phyloP scores from a whole-genome alignment of 2,329 filamentous ascomycete species.

The Fusarium fracticaudum region DNA sequence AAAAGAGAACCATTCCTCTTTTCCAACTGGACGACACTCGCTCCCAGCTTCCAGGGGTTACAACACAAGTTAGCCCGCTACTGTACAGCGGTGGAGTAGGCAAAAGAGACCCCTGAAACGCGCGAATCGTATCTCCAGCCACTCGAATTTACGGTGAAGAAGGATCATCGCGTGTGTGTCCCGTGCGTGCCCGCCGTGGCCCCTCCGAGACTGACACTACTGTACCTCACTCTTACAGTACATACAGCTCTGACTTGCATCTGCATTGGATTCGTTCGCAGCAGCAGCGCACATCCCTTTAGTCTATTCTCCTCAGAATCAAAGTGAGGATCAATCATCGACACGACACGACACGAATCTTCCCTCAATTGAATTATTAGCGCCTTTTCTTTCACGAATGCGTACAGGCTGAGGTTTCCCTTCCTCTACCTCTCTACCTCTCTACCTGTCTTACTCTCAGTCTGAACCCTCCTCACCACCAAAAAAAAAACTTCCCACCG shows the following conservation, averaged over 20 bases:
- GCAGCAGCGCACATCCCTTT: slow-evolving; percentile 6
- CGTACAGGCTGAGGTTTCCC: slow-evolving; percentile 4
- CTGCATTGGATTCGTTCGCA: slow-evolving; percentile 24
- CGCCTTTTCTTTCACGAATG: slow-evolving; percentile 1
- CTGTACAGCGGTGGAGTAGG: not conserved
- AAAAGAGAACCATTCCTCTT: not conserved
- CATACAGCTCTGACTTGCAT: slow-evolving; percentile 37
- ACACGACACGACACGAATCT: not conserved
- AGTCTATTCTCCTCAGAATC: not conserved
- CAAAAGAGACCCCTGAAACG: not conserved
- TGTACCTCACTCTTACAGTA: not conserved
- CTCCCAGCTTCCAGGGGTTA: not conserved
- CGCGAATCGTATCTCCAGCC: slow-evolving; percentile 16
- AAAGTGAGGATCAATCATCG: not conserved
- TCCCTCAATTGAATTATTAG: not conserved
- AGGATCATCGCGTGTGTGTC: slow-evolving; percentile 1
- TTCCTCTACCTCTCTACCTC: not conserved
- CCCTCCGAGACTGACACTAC: slow-evolving; percentile 6
- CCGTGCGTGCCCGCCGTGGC: not conserved
- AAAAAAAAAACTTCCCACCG: not conserved
- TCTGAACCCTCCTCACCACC: not conserved
- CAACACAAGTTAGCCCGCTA: not conserved
- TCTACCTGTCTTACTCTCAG: not conserved
- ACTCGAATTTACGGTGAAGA: slow-evolving; percentile 20
- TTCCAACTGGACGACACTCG: not conserved